These are phyloP conservation scores for Colletotrichum endophyticum DNA, from an alignment of 2,329 filamentous ascomycete species.

Conservation along the genomic window DNA sequence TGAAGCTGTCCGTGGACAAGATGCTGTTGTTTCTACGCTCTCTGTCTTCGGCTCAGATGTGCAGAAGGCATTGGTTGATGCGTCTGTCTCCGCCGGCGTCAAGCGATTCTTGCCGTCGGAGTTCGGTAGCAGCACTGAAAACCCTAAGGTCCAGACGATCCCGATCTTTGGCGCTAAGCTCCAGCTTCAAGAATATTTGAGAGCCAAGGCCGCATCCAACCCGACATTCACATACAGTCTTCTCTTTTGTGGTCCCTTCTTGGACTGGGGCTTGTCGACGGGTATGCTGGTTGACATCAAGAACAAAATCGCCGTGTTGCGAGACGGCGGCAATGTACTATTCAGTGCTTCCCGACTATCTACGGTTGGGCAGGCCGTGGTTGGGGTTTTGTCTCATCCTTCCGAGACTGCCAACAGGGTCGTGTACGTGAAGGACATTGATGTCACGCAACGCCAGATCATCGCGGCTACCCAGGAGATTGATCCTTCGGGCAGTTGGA, in stretches of 20 bases:
- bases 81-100: neutral
- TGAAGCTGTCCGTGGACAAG: neutral
- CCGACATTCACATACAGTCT: neutral
- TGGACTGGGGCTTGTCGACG: neutral
- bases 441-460: neutral
- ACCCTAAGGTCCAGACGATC: neutral
- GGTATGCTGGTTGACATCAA: neutral
- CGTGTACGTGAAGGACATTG: neutral
- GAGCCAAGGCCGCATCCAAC: neutral
- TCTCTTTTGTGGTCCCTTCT: neutral
- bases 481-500: neutral
- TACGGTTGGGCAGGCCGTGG: neutral
- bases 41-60: neutral
- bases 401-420: neutral
- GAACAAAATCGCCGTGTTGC: neutral
- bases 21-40: neutral
- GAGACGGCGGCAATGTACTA: neutral
- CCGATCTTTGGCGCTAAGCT: neutral
- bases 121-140: neutral
- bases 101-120: neutral
- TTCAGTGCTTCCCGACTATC: neutral
- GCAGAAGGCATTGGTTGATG: neutral
- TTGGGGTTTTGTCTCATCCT: neutral
- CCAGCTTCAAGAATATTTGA: neutral
- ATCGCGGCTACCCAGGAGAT: neutral